phyloP scores from a whole-genome alignment of 2,329 filamentous ascomycete genomes.

The Xylaria sp. region DNA sequence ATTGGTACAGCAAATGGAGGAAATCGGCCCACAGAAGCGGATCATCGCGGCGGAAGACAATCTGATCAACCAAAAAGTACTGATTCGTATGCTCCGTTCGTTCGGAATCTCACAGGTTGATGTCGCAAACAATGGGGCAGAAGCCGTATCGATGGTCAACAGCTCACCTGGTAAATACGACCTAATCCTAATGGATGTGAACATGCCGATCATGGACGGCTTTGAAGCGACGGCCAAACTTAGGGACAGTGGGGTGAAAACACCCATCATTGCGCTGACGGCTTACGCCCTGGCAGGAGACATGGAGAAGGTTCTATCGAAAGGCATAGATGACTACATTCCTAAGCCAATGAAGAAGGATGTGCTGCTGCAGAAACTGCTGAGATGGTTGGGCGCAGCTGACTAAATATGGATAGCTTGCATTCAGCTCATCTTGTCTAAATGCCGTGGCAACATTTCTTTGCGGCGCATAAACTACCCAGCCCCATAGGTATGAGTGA shows the following conservation, averaged over 20 bases:
- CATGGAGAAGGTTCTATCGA: constrained; percentile 22
- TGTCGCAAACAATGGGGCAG: constrained; percentile 20
- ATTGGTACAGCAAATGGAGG: constrained; percentile 6
- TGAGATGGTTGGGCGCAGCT: constrained; percentile 20
- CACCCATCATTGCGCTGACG: constrained; percentile 29
- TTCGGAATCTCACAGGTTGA: constrained; percentile 26
- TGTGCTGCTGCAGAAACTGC: constrained; percentile 19
- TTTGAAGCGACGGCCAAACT: constrained; percentile 28
- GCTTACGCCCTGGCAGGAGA: constrained; percentile 29
- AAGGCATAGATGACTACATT: constrained; percentile 29
- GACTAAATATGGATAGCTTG: neutral
- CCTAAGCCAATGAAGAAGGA: constrained; percentile 22
- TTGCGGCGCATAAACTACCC: too few species aligned
- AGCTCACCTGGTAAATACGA: constrained; percentile 10
- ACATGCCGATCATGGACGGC: constrained; percentile 31
- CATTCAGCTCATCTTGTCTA: neutral
- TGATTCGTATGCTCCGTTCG: constrained; percentile 21
- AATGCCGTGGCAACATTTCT: neutral
- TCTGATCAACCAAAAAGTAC: constrained; percentile 29
- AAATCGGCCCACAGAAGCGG: constrained; percentile 18
- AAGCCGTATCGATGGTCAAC: constrained; percentile 22
- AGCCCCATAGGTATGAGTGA: too few species aligned
- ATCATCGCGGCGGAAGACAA: constrained; percentile 29
- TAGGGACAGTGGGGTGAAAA: constrained; percentile 14
- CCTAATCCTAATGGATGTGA: constrained; percentile 28